A percentile compares a stretch with the other conserved stretches of the same genome.
These are phyloP conservation scores for Mycena chlorophos DNA, from an alignment of 768 basidiomycete genomes.

Conservation along the genomic window DNA sequence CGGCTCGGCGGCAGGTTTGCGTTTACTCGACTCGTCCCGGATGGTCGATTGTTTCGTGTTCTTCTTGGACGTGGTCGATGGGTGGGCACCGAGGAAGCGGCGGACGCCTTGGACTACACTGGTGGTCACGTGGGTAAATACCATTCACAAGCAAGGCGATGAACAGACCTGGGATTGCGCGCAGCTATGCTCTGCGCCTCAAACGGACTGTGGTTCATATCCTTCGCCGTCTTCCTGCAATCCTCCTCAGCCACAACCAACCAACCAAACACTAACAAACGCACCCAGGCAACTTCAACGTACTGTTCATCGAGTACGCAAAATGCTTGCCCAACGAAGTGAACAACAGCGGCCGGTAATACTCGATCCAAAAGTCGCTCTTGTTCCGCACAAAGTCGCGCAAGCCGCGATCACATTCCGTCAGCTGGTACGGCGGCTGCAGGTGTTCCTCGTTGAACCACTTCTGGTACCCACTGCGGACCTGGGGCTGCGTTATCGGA, in stretches of 20 bases:
- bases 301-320: slow-evolving; percentile 91
- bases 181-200: slow-evolving; percentile 51
- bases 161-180: slow-evolving; percentile 35
- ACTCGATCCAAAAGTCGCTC: slow-evolving; percentile 85
- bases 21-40: slow-evolving; percentile 38
- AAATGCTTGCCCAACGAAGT: slow-evolving; percentile 87
- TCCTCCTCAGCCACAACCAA: neutral
- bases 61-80: slow-evolving; percentile 42
- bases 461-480: slow-evolving; percentile 73
- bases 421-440: slow-evolving; percentile 62
- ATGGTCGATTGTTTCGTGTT: slow-evolving; percentile 36
- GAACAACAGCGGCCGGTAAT: slow-evolving; percentile 82
- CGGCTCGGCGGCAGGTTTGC: slow-evolving; percentile 31
- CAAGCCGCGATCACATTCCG: slow-evolving; percentile 65
- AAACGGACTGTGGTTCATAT: slow-evolving; percentile 76
- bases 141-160: neutral
- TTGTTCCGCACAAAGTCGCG: slow-evolving; percentile 56
- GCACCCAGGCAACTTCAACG: slow-evolving; percentile 78
- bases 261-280: slow-evolving; percentile 27
- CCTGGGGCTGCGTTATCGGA: slow-evolving; percentile 47
- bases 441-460: slow-evolving; percentile 84
- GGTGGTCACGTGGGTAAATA: slow-evolving; percentile 5
- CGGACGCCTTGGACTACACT: slow-evolving; percentile 80
- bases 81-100: slow-evolving; percentile 69
- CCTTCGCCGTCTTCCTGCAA: slow-evolving; percentile 65